A percentile compares a stretch with the other conserved stretches of the same genome.
Evolutionary conservation across 371 early-diverging fungal species (phyloP).

Genomic region (Mortierella sp.): DNA sequence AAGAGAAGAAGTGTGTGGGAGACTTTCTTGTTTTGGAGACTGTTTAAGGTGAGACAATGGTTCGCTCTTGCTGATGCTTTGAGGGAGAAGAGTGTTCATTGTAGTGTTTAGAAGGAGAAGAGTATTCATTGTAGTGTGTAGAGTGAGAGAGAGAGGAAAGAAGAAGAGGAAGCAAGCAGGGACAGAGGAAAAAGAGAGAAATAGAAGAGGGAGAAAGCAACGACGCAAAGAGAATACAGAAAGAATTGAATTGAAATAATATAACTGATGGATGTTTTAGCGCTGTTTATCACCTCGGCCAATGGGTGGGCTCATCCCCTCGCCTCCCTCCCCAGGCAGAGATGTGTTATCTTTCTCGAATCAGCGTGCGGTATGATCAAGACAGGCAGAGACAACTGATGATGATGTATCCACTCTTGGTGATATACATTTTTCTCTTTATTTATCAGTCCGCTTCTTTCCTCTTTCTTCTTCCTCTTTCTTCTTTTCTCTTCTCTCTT

Average conservation of each 20-base stretch:
- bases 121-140: neutral
- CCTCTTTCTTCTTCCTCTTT: constrained; percentile 7
- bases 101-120: neutral
- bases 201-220: neutral
- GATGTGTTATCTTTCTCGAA: constrained; percentile 11
- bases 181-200: neutral
- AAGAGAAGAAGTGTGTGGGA: neutral
- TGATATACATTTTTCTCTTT: constrained; percentile 6
- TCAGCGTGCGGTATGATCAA: constrained; percentile 4
- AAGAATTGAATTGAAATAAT: neutral
- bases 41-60: neutral
- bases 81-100: neutral
- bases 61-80: neutral
- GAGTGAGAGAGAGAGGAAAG: constrained; percentile 14
- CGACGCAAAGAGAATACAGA: neutral
- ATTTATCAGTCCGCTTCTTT: neutral
- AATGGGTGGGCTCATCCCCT: neutral
- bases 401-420: constrained; percentile 13
- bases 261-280: neutral
- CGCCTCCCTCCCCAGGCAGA: neutral
- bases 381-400: constrained; percentile 10
- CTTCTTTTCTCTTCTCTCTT: constrained; percentile 7
- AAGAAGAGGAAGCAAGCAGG: neutral
- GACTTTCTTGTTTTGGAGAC: neutral
- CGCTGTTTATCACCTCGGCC: constrained; percentile 8